Percentiles rank a stretch among this genome's conserved stretches.
phyloP scores from a whole-genome alignment of 495 filamentous ascomycete genomes.

The Chaetomidium leptoderma region DNA sequence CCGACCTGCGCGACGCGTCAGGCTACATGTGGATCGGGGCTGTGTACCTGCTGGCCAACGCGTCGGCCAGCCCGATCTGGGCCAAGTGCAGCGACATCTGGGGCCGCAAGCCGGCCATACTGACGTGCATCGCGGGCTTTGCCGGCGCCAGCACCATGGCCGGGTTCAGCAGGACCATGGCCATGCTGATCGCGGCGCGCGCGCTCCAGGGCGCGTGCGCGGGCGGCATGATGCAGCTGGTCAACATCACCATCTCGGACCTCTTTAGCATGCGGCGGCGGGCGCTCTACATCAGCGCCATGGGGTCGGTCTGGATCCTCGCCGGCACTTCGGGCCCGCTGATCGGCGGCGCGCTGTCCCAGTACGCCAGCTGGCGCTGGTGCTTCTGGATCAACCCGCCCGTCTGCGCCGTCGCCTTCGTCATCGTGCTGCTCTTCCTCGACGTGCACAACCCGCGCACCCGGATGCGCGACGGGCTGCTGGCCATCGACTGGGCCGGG shows the following conservation, averaged over 20 bases:
- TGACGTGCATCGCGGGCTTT: slow-evolving; percentile 35
- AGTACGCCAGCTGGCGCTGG: slow-evolving; percentile 35
- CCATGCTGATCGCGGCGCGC: slow-evolving; percentile 68
- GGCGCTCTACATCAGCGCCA: slow-evolving; percentile 45
- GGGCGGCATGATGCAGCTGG: slow-evolving; percentile 64
- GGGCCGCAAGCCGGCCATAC: slow-evolving; percentile 14
- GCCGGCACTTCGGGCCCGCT: no score
- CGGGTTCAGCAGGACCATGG: slow-evolving; percentile 30
- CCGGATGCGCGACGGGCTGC: slow-evolving; percentile 19
- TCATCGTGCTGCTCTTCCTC: slow-evolving; percentile 32
- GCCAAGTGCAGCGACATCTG: slow-evolving; percentile 15
- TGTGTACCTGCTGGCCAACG: background rate
- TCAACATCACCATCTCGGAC: slow-evolving; percentile 64
- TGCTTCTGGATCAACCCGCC: slow-evolving; percentile 39
- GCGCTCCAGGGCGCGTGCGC: slow-evolving; percentile 72
- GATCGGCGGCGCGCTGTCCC: slow-evolving; percentile 60
- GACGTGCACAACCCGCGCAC: slow-evolving; percentile 26
- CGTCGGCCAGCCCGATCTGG: background rate
- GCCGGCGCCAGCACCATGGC: slow-evolving; percentile 40
- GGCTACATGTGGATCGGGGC: background rate
- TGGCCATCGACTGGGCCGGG: slow-evolving; percentile 32
- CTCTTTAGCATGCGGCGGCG: slow-evolving; percentile 62
- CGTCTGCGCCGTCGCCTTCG: slow-evolving; percentile 25
- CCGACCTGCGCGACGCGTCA: background rate
- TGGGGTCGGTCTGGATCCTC: slow-evolving; percentile 54